Evolutionary conservation across 208 protist species (phyloP).

Genomic region (Leishmania mexicana): DNA sequence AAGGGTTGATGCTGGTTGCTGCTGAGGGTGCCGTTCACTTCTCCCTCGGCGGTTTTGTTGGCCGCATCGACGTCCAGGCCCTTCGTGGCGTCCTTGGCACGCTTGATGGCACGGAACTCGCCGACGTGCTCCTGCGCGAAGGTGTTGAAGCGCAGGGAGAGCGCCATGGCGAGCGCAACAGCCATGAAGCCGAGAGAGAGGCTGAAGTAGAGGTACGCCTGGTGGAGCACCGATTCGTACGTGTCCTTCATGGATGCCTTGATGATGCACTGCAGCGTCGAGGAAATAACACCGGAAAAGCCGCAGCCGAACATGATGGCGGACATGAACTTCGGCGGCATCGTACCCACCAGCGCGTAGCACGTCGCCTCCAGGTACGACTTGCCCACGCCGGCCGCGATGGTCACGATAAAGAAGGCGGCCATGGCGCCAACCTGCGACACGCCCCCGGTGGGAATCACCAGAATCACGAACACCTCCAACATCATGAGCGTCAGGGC

Average conservation of each 20-base stretch:
- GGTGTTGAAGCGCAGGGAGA: constrained; percentile 62
- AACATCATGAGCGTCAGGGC: constrained; percentile 65
- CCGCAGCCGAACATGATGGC: constrained; percentile 89
- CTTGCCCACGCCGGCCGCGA: constrained; percentile 66
- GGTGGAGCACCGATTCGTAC: constrained; percentile 42
- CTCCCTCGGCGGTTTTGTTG: background rate
- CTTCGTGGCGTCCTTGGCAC: constrained; percentile 3
- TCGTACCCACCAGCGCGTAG: constrained; percentile 79
- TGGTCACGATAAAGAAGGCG: constrained; percentile 65
- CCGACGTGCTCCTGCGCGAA: constrained; percentile 73
- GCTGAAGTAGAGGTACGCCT: constrained; percentile 84
- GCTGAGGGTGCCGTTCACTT: background rate
- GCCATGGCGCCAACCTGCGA: constrained; percentile 61
- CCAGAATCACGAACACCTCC: constrained; percentile 64
- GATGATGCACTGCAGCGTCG: constrained; percentile 82
- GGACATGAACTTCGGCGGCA: constrained; percentile 86
- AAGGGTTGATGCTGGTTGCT: constrained; percentile 18
- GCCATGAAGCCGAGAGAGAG: constrained; percentile 67
- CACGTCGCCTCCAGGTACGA: constrained; percentile 84
- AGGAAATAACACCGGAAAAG: constrained; percentile 71
- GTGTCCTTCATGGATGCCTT: constrained; percentile 68
- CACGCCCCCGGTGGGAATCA: constrained; percentile 52
- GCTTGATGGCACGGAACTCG: constrained; percentile 61
- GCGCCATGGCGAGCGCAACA: constrained; percentile 48
- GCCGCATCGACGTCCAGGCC: constrained; percentile 1